Percentiles rank a stretch among this genome's conserved stretches.
Evolutionary conservation across 2,329 filamentous ascomycete species (phyloP).

Genomic region (Monosporascus sp.): DNA sequence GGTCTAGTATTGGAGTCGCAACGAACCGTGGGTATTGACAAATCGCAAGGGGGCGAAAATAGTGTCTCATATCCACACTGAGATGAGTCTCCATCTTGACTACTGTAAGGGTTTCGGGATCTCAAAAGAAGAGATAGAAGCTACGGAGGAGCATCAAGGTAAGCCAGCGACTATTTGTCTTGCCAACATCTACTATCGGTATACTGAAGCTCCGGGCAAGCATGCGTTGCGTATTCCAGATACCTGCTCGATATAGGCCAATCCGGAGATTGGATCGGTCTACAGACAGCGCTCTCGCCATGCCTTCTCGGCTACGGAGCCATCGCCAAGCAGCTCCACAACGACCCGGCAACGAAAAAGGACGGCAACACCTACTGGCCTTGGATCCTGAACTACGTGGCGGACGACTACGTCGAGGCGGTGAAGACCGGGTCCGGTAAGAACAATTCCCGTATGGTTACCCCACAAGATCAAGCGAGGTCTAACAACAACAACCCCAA

Average conservation of each 20-base stretch:
- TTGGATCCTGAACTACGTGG: constrained; percentile 88
- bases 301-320: constrained; percentile 86
- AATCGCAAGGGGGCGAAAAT: constrained; percentile 56
- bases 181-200: neutral
- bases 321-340: constrained; percentile 67
- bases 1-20: neutral
- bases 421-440: constrained; percentile 66
- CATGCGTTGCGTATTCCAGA: constrained; percentile 64
- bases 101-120: constrained; percentile 83
- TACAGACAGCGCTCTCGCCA: constrained; percentile 79
- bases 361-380: constrained; percentile 74
- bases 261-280: constrained; percentile 79
- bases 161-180: constrained; percentile 11
- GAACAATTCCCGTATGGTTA: constrained; percentile 15
- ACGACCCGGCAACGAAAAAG: constrained; percentile 54
- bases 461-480: neutral
- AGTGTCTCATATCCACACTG: constrained; percentile 69
- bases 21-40: neutral
- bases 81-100: constrained; percentile 74
- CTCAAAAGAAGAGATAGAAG: constrained; percentile 65
- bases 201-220: constrained; percentile 16
- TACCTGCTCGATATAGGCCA: constrained; percentile 87
- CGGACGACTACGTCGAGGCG: constrained; percentile 70
- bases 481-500: neutral
- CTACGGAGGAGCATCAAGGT: constrained; percentile 70